These are phyloP conservation scores for Leucogyrophana mollusca DNA, from an alignment of 768 basidiomycete genomes.

Conservation along the genomic window DNA sequence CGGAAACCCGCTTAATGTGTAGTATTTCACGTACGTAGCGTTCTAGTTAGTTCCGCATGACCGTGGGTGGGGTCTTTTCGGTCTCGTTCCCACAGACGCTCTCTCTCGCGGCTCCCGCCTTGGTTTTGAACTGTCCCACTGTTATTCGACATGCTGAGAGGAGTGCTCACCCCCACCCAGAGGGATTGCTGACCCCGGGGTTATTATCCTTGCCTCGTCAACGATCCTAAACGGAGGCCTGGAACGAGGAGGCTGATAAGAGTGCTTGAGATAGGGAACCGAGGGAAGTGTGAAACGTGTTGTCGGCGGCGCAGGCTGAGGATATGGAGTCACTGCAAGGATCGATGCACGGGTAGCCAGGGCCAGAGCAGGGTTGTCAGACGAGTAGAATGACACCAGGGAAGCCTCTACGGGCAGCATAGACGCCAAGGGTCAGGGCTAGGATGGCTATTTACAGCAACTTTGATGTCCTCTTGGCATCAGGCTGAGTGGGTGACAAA, in stretches of 20 bases:
- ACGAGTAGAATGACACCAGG: no score
- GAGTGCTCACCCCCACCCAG: no score
- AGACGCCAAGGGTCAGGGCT: no score
- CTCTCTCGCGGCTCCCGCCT: conserved; percentile 35
- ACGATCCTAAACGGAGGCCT: conserved; percentile 45
- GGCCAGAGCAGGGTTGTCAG: no score
- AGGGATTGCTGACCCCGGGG: conserved; percentile 35
- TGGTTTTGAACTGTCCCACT: conserved; percentile 32
- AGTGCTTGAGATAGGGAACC: conserved; percentile 6
- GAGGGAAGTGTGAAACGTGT: conserved; percentile 46
- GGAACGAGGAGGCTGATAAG: conserved; percentile 33
- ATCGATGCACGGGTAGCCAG: no score
- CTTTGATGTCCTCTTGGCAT: no score
- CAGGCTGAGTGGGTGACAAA: no score
- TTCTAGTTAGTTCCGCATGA: conserved; percentile 57
- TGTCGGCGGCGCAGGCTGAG: conserved; percentile 22
- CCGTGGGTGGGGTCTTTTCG: conserved; percentile 41
- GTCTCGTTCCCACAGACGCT: conserved; percentile 25
- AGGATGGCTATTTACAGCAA: no score
- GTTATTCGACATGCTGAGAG: conserved; percentile 30
- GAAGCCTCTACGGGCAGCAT: no score
- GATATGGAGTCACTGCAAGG: conserved; percentile 16
- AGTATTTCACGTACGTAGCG: conserved; percentile 56
- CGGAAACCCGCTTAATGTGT: not conserved
- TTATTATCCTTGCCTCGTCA: no score